Evolutionary conservation across 2,329 filamentous ascomycete genomes (phyloP).

Genomic region (Alternaria hordeiaustralica): DNA sequence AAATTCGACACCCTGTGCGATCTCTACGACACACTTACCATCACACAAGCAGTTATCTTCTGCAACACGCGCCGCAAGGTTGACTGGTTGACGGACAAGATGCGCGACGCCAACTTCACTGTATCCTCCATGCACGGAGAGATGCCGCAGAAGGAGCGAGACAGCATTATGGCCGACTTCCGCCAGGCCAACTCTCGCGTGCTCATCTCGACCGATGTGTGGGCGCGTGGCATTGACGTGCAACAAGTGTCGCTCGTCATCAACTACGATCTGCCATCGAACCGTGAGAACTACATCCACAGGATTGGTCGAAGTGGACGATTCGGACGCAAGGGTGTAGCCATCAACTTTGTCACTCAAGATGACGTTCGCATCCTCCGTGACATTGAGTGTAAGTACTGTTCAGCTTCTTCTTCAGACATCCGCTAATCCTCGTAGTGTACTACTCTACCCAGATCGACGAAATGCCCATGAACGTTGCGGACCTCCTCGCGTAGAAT

Average conservation of each 20-base stretch:
- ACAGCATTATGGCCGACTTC: slow-evolving; percentile 99
- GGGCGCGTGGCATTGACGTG: slow-evolving; percentile 98
- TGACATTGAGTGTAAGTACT: slow-evolving; percentile 83
- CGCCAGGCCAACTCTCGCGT: slow-evolving; percentile 95
- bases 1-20: slow-evolving; percentile 99
- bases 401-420: neutral
- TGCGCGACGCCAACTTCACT: slow-evolving; percentile 98
- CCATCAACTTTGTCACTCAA: slow-evolving; percentile 99
- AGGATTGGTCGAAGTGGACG: slow-evolving; percentile 94
- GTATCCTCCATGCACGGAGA: slow-evolving; percentile 99
- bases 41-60: slow-evolving; percentile 99
- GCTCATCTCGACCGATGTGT: slow-evolving; percentile 95
- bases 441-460: slow-evolving; percentile 98
- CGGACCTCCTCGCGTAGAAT: slow-evolving; percentile 41
- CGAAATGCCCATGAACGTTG: slow-evolving; percentile 95
- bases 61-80: slow-evolving; percentile 99
- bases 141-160: slow-evolving; percentile 97
- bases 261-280: slow-evolving; percentile 97
- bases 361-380: slow-evolving; percentile 97
- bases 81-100: slow-evolving; percentile 99
- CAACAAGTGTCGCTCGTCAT: slow-evolving; percentile 98
- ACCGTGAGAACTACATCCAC: slow-evolving; percentile 99
- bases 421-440: slow-evolving; percentile 61
- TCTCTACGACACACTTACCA: slow-evolving; percentile 97
- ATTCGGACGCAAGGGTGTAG: slow-evolving; percentile 97